Evolutionary conservation across 306 rosid species (phyloP).

Genomic region (Gleditsia sinensis): DNA sequence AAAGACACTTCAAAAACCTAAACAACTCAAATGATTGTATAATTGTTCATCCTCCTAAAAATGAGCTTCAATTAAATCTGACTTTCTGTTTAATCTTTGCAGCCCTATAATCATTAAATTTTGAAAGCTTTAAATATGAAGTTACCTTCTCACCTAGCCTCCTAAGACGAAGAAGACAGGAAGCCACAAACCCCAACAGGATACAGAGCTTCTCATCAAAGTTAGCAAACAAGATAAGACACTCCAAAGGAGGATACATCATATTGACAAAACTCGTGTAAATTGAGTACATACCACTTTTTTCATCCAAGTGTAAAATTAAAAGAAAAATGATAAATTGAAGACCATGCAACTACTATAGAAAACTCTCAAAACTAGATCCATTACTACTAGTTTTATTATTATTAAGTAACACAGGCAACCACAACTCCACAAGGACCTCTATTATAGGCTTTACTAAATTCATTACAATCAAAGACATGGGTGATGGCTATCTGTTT

Average conservation of each 20-base stretch:
- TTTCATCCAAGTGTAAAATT: too few species aligned
- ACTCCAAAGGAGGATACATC: conserved; percentile 7
- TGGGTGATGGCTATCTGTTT: neutral
- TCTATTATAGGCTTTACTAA: conserved; percentile 9
- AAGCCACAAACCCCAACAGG: neutral
- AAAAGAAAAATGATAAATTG: neutral
- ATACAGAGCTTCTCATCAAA: neutral
- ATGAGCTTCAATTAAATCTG: conserved; percentile 11
- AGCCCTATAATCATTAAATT: neutral
- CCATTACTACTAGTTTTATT: neutral
- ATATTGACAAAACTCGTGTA: neutral
- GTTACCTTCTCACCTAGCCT: neutral
- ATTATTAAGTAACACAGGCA: neutral
- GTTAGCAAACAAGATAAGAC: conserved; percentile 18
- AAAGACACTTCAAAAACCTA: conserved; percentile 7
- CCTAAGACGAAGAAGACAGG: neutral
- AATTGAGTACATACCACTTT: neutral
- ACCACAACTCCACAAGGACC: neutral
- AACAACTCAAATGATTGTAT: neutral
- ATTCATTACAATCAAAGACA: conserved; percentile 14
- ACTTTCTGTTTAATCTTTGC: neutral
- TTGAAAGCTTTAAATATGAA: neutral
- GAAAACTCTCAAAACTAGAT: neutral
- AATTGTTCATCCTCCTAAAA: conserved; percentile 7
- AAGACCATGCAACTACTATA: conserved; percentile 17